Percentiles rank a stretch among this genome's conserved stretches.
These are phyloP conservation scores for Ustilago cynodontis DNA, from an alignment of 1,284 basidiomycete genomes.

Conservation along the genomic window DNA sequence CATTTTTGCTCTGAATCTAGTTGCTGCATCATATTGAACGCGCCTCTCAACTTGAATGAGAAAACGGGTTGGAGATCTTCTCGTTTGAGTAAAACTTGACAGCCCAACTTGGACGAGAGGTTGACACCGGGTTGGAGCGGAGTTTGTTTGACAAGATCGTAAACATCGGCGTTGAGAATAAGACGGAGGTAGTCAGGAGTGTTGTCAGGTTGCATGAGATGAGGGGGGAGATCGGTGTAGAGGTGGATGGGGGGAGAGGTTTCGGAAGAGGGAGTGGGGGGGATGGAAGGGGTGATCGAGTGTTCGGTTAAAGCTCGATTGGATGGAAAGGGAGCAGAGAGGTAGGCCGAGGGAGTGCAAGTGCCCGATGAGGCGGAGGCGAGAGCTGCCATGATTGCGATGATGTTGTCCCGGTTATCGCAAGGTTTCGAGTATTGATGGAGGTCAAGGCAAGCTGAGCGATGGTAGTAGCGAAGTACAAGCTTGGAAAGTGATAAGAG, in stretches of 20 bases:
- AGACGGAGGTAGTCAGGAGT: conserved; percentile 93
- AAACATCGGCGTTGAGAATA: conserved; percentile 92
- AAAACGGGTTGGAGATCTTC: conserved; percentile 97
- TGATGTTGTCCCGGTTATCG: too few species aligned
- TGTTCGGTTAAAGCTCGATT: conserved; percentile 43
- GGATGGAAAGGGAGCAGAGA: conserved; percentile 48
- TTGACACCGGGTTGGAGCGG: conserved; percentile 88
- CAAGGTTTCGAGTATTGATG: neutral
- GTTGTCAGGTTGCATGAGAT: conserved; percentile 78
- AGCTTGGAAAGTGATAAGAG: neutral
- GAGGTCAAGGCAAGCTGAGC: too few species aligned
- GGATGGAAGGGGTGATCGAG: conserved; percentile 28
- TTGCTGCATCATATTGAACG: conserved; percentile 98
- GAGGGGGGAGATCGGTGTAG: conserved; percentile 78
- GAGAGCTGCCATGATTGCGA: conserved; percentile 11
- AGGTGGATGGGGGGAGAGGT: conserved; percentile 42
- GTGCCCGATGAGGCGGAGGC: neutral
- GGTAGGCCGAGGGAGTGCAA: conserved; percentile 30
- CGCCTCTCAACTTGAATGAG: conserved; percentile 92
- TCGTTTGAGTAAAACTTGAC: conserved; percentile 93
- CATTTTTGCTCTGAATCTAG: conserved; percentile 88
- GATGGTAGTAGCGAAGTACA: neutral
- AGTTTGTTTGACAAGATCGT: conserved; percentile 91
- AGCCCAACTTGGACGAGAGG: conserved; percentile 87
- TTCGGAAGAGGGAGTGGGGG: conserved; percentile 35